Base-by-base conservation (phyloP, 805 yeast species). In the Alloascoidea hylecoeti region DNA sequence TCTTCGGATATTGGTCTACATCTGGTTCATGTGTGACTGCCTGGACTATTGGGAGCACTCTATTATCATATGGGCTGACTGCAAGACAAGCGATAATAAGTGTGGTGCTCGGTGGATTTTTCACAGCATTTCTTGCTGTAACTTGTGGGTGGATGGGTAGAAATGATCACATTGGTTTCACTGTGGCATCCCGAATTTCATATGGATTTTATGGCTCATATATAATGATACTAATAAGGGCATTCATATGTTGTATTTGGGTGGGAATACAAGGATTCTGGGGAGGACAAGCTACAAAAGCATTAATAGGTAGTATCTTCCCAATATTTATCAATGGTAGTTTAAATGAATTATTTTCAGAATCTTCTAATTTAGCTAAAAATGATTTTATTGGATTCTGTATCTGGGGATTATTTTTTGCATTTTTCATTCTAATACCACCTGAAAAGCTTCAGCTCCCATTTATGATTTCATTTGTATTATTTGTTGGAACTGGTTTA, bases 371-470 rank as follows among this genome's bases (percentile, higher is more conserved):
- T 5, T 54, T 65, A 50, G 52, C 66, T 1, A 55, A 58, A 5
- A 56, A 56, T 41, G 61, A 63, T 17, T 51, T 63, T 19, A 49
- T 63, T 34, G 63, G 65, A 0, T 61, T 66, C 39, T 60, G 46
- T 61, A 60, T 40, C n/a, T 59, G 1, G 41, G 63, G 6, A 45
- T 49, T 40, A 35, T 48, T 23, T 56, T 58, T 3, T 44, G 47
- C 17, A 45, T 46, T 3, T 42, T 48, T 17, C 19, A n/a, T 42
- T 16, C 38, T 23, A 19, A 50, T 60, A 18, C 56, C 47, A 18
- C 61, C 63, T 9, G 55, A 58, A 38, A 51, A 47, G 35, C 42
- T 55, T 36, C 56, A 54, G 17, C 36, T 42, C 16, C 45, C 46
- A 35, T 51, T 55, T 34, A 45, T 48, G 18, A 39, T 46, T 33